A percentile compares a stretch with the other conserved stretches of the same genome.
These are phyloP conservation scores for Pseudonitzschia multistriata DNA, from an alignment of 108 stramenopile genomes.

Conservation along the genomic window DNA sequence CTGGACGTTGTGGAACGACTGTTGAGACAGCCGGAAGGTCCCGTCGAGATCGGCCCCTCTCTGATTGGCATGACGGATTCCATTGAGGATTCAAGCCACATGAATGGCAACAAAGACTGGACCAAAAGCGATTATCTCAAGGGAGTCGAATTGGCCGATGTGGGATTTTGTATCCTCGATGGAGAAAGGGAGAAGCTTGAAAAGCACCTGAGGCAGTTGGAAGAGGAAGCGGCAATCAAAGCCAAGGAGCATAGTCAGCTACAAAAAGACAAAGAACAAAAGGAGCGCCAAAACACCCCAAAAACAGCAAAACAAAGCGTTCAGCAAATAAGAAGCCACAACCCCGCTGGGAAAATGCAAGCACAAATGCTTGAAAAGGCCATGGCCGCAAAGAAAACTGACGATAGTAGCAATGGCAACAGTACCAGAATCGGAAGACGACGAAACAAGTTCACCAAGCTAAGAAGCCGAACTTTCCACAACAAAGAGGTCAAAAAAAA, in stretches of 20 bases:
- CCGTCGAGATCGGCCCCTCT: conserved; percentile 34
- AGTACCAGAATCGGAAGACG: neutral
- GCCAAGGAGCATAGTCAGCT: neutral
- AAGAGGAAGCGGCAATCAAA: neutral
- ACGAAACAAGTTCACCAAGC: conserved; percentile 7
- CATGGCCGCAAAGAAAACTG: neutral
- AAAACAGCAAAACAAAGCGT: neutral
- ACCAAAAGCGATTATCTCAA: conserved; percentile 16
- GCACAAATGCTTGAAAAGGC: conserved; percentile 4
- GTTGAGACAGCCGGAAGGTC: conserved; percentile 37
- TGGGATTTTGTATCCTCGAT: conserved; percentile 66
- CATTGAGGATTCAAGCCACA: neutral
- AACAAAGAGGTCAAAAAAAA: neutral
- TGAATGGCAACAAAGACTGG: neutral
- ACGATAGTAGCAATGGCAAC: neutral
- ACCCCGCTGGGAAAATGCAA: neutral
- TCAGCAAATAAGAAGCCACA: too few relatives aligned
- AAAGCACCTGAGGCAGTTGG: conserved; percentile 40
- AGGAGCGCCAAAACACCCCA: neutral
- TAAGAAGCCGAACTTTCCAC: neutral
- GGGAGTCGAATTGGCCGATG: conserved; percentile 64
- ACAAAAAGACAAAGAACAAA: conserved; percentile 4
- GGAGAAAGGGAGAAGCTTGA: conserved; percentile 63
- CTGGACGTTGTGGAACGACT: conserved; percentile 41
- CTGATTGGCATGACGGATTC: conserved; percentile 35